Evolutionary conservation across 148 eudicot species (phyloP).

Genomic region (Spergularia bocconei): DNA sequence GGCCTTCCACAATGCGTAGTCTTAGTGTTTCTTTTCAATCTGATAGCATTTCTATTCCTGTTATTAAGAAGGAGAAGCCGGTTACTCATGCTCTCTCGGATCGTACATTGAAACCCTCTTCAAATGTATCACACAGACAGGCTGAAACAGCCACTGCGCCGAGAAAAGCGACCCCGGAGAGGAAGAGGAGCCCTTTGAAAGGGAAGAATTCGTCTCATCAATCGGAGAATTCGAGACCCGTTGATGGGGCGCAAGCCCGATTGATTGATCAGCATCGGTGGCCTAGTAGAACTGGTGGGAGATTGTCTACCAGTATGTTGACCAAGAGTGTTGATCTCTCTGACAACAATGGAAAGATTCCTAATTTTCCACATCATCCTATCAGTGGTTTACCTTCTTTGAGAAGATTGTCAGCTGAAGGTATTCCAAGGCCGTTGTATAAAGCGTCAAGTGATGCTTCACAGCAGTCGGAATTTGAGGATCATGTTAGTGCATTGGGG

Average conservation of each 20-base stretch:
- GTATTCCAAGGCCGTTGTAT: constrained; percentile 46
- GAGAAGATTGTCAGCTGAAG: constrained; percentile 69
- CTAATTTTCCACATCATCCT: constrained; percentile 28
- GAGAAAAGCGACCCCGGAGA: constrained; percentile 79
- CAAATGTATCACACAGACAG: constrained; percentile 57
- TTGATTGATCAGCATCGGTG: constrained; percentile 78
- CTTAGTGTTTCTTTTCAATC: constrained; percentile 81
- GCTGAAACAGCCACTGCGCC: constrained; percentile 37
- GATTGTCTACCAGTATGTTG: constrained; percentile 33
- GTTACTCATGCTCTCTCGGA: constrained; percentile 60
- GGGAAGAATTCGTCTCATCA: constrained; percentile 65
- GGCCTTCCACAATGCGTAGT: constrained; percentile 98
- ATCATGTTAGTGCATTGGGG: constrained; percentile 32
- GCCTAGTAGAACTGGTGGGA: constrained; percentile 74
- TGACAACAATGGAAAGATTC: constrained; percentile 37
- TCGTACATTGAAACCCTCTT: constrained; percentile 69
- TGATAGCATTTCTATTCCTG: constrained; percentile 62
- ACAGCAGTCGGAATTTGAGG: constrained; percentile 32
- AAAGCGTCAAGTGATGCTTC: constrained; percentile 51
- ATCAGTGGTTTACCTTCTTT: constrained; percentile 35
- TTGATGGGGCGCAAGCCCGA: constrained; percentile 48
- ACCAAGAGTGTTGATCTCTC: constrained; percentile 51
- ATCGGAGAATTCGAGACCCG: constrained; percentile 80
- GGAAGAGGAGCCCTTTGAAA: constrained; percentile 74
- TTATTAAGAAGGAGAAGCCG: constrained; percentile 67